Percentiles rank a stretch among this genome's conserved stretches.
phyloP scores from a whole-genome alignment of 1,284 basidiomycete species.

The Polyporus tsugae region DNA sequence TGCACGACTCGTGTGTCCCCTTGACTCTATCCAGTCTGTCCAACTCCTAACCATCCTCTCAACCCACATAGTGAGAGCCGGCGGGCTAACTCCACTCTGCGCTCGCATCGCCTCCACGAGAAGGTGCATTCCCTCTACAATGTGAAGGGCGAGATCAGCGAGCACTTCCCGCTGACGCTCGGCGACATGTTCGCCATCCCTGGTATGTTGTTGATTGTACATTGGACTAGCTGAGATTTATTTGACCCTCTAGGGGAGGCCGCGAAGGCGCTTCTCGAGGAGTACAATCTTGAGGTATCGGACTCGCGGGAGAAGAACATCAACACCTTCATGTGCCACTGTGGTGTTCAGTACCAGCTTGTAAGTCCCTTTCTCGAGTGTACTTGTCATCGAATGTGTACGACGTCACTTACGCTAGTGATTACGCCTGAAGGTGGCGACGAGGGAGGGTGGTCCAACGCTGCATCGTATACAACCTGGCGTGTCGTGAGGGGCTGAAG shows the following conservation, averaged over 20 bases:
- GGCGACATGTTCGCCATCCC: constrained; percentile 53
- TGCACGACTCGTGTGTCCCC: constrained; percentile 61
- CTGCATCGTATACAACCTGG: background rate
- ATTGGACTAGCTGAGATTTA: background rate
- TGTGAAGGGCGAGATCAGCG: constrained; percentile 52
- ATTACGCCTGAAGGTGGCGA: background rate
- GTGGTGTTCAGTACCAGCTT: constrained; percentile 57
- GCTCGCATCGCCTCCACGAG: constrained; percentile 48
- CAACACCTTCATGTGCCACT: constrained; percentile 60
- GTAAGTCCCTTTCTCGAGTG: constrained; percentile 30
- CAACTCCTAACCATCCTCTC: background rate
- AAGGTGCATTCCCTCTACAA: constrained; percentile 55
- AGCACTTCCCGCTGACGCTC: constrained; percentile 55
- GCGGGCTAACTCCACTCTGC: constrained; percentile 56
- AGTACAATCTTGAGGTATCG: constrained; percentile 49
- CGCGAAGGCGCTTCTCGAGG: constrained; percentile 48
- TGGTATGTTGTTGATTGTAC: constrained; percentile 44
- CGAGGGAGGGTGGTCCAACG: background rate
- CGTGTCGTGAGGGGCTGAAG: background rate
- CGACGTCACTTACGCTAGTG: constrained; percentile 17
- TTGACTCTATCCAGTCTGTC: background rate
- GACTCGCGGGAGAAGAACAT: constrained; percentile 52
- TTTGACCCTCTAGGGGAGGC: constrained; percentile 39
- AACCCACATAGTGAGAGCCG: constrained; percentile 54
- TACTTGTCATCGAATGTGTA: constrained; percentile 6